Percentiles rank a stretch among this genome's conserved stretches.
phyloP scores from a whole-genome alignment of 2,329 filamentous ascomycete genomes.

The Cryphonectria nitschkei region DNA sequence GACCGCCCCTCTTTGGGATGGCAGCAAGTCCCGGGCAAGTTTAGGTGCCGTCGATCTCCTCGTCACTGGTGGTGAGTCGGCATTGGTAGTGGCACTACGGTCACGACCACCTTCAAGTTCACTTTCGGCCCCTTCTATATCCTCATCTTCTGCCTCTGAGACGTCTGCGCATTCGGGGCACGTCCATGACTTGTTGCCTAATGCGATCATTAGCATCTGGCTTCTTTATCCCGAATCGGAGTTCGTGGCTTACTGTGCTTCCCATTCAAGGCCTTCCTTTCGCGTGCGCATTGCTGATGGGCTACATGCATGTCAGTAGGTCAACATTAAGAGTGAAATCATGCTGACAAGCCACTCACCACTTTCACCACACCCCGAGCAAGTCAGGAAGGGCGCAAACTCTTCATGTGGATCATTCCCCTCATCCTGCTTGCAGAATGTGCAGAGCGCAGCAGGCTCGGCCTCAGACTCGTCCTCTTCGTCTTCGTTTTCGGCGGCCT shows the following conservation, averaged over 20 bases:
- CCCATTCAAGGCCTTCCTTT: constrained; percentile 64
- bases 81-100: constrained; percentile 39
- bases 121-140: constrained; percentile 35
- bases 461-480: constrained; percentile 56
- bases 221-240: constrained; percentile 6
- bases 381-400: constrained; percentile 78
- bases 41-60: constrained; percentile 65
- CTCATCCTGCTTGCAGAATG: constrained; percentile 83
- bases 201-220: constrained; percentile 33
- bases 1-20: constrained; percentile 65
- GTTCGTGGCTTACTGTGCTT: constrained; percentile 62
- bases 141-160: constrained; percentile 38
- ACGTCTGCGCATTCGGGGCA: constrained; percentile 52
- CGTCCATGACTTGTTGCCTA: constrained; percentile 52
- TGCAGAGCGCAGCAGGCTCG: constrained; percentile 56
- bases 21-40: constrained; percentile 72
- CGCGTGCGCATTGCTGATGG: constrained; percentile 86
- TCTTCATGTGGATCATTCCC: constrained; percentile 81
- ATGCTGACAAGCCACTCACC: constrained; percentile 59
- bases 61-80: constrained; percentile 44
- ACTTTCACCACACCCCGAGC: constrained; percentile 78
- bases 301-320: constrained; percentile 62
- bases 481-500: constrained; percentile 55
- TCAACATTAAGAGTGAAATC: neutral
- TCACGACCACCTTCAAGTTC: constrained; percentile 33